Percentiles rank a stretch among this genome's conserved stretches.
Conservation (phyloP, 2,329 filamentous ascomycete species). For the Saccharata proteae region DNA sequence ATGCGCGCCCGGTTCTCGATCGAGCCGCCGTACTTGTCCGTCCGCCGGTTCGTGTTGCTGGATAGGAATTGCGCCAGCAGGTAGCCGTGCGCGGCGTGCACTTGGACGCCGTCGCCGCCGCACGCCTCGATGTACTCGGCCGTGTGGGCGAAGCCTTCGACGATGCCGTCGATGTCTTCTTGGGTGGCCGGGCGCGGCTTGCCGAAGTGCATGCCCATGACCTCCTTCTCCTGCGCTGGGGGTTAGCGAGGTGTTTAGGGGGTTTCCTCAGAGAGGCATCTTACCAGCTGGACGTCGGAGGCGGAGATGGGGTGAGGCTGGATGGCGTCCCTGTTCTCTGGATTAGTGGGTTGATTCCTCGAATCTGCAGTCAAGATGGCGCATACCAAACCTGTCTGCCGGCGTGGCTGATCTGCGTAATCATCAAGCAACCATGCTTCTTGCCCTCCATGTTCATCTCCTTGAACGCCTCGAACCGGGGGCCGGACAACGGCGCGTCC, state of each 20-base stretch:
- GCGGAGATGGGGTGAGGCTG: slow-evolving; percentile 36
- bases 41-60: slow-evolving; percentile 22
- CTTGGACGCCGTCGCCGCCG: slow-evolving; percentile 38
- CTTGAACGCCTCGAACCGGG: slow-evolving; percentile 49
- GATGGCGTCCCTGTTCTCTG: slow-evolving; percentile 18
- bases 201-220: slow-evolving; percentile 36
- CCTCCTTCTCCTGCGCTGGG: slow-evolving; percentile 3
- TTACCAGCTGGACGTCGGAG: slow-evolving; percentile 29
- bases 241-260: no score
- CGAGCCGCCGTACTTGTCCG: slow-evolving; percentile 24
- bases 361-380: neutral
- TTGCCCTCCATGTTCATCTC: slow-evolving; percentile 44
- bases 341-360: slow-evolving; percentile 1
- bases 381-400: slow-evolving; percentile 40
- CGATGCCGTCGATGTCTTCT: slow-evolving; percentile 40
- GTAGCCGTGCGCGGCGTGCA: slow-evolving; percentile 28
- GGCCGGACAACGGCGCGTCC: slow-evolving; percentile 39
- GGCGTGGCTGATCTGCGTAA: slow-evolving; percentile 51
- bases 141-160: slow-evolving; percentile 49
- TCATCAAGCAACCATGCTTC: slow-evolving; percentile 43
- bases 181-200: slow-evolving; percentile 38
- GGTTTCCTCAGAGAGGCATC: no score
- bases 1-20: slow-evolving; percentile 24
- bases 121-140: slow-evolving; percentile 48
- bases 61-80: slow-evolving; percentile 27